phyloP scores from a whole-genome alignment of 768 basidiomycete genomes.

The Leccinum olivaceopallidum region DNA sequence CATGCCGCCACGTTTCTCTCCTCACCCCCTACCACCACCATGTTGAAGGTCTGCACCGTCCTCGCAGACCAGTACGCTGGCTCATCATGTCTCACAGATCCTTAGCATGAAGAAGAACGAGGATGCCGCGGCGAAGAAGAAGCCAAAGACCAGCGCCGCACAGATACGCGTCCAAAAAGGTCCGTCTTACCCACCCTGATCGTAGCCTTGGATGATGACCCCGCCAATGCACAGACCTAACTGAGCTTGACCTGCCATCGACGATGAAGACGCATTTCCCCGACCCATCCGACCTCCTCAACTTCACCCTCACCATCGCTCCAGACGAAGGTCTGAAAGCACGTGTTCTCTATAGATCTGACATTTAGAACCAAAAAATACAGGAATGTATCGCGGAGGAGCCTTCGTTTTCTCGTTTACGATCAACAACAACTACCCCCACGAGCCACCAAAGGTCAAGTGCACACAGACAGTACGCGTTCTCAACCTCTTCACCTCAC shows the following conservation, averaged over 20 bases:
- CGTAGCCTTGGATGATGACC: conserved; percentile 7
- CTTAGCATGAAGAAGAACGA: conserved; percentile 99
- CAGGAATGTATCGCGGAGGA: conserved; percentile 99
- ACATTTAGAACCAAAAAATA: conserved; percentile 3
- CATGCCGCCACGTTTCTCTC: conserved; percentile 30
- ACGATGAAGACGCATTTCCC: conserved; percentile 97
- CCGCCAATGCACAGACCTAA: conserved; percentile 63
- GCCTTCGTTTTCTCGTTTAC: conserved; percentile 91
- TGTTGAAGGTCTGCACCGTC: conserved; percentile 43
- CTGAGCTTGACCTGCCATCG: conserved; percentile 91
- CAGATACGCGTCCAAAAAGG: conserved; percentile 99
- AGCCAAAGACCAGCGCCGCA: conserved; percentile 97
- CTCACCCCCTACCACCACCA: conserved; percentile 26
- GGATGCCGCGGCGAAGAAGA: conserved; percentile 95
- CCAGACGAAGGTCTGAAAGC: conserved; percentile 85
- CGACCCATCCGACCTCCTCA: conserved; percentile 91
- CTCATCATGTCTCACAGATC: conserved; percentile 56
- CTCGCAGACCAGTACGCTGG: conserved; percentile 1
- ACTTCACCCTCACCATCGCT: conserved; percentile 92
- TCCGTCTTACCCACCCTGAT: conserved; percentile 29
- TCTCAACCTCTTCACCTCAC: neutral
- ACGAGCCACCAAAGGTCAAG: conserved; percentile 99
- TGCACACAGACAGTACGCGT: conserved; percentile 85
- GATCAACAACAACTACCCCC: conserved; percentile 98
- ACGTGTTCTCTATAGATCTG: conserved; percentile 1